phyloP scores from a whole-genome alignment of 768 basidiomycete genomes.

The Dioszegia aurantiaca region DNA sequence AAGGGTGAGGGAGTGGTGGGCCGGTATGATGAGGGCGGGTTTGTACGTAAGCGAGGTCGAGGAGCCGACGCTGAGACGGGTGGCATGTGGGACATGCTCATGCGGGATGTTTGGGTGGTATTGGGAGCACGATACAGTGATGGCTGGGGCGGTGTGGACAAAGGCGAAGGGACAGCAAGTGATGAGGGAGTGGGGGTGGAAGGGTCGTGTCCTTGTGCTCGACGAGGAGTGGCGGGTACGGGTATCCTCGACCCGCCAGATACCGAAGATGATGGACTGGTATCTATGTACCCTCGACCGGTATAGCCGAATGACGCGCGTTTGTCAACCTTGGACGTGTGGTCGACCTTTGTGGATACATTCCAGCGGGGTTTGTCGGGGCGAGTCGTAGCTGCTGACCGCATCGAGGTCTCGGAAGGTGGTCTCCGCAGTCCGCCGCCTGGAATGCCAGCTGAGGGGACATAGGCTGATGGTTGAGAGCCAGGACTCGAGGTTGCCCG shows the following conservation, averaged over 20 bases:
- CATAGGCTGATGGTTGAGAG: neutral
- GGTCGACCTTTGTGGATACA: slow-evolving; percentile 20
- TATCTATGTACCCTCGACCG: neutral
- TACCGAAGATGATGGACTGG: too few species aligned
- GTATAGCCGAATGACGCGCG: slow-evolving; percentile 5
- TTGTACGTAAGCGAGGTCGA: neutral
- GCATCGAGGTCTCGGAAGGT: slow-evolving; percentile 13
- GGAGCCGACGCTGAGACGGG: slow-evolving; percentile 5
- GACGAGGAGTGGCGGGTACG: slow-evolving; percentile 5
- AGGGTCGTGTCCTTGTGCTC: neutral
- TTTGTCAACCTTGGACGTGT: slow-evolving; percentile 8
- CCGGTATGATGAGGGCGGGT: slow-evolving; percentile 37
- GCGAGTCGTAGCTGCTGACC: slow-evolving; percentile 13
- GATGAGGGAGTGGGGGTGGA: neutral
- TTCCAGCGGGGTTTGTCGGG: slow-evolving; percentile 39
- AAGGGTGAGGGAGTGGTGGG: slow-evolving; percentile 35
- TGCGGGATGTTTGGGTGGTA: neutral
- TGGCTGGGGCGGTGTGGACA: slow-evolving; percentile 2
- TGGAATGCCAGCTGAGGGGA: neutral
- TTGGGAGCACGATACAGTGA: slow-evolving; percentile 9
- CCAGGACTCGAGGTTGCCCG: too few species aligned
- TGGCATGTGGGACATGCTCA: neutral
- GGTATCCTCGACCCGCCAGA: slow-evolving; percentile 5
- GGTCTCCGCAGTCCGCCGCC: neutral
- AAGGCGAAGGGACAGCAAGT: neutral